Base-by-base conservation (phyloP, 2,329 filamentous ascomycete genomes). In the Colletotrichum zoysiae region DNA sequence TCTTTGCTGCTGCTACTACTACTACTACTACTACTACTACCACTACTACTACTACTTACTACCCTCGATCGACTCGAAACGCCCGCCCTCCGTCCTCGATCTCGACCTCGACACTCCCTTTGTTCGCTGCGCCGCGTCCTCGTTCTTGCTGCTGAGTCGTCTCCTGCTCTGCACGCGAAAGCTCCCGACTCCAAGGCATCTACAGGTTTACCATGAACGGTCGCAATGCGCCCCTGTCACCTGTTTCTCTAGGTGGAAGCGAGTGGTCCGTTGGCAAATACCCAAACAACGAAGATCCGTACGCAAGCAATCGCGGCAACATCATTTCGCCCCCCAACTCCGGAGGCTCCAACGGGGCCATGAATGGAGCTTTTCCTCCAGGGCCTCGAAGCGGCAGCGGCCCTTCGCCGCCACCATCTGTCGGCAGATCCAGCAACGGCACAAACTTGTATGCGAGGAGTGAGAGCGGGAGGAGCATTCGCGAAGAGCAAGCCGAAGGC, bases 351-450 rank as follows among this genome's bases (percentile, higher is more conserved):
- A 86, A 86, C 84, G 83, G 84, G 77, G 77, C 75, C 77, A 89
- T 92, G 85, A 92, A 89, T 82, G 87, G 84, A 77, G 78, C 82
- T 75, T 90, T 89, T 77, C 84, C 88, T 63, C 79, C 87, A 42
- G 86, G 84, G 74, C 88, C 85, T 81, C 86, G 85, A 83, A 89
- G 84, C 79, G 84, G 84, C 74, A 88, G 88, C 75, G 89, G 87
- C 35, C 90, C 95, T 64, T 98, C 95, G 62, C 95, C 95, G 66
- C 95, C 96, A 35, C 94, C 92, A 75, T 98, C 95, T 6, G 87
- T 98, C 76, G 94, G 93, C 74, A 89, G 93, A 74, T 97, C 94
- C 63, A 98, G 94, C 81, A 91, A 92, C 79, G 94, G 93, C 69
- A 93, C 92, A 51, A 89, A 89, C 71, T 81, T 92, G 74, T 94